Base-by-base conservation (phyloP, 2,329 filamentous ascomycete species). In the Leptographium flavum region DNA sequence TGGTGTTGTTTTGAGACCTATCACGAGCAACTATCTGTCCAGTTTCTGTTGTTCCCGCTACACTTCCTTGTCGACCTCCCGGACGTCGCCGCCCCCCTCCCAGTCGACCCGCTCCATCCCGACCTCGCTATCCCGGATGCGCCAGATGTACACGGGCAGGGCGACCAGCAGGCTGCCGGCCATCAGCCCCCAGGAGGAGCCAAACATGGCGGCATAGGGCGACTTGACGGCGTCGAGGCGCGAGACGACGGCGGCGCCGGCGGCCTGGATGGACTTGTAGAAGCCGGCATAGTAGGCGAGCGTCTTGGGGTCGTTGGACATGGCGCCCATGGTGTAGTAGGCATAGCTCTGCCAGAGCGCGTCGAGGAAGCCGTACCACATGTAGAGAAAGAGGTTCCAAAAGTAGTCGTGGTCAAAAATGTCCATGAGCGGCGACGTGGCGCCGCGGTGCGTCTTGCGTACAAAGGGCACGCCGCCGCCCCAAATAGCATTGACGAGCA, bases 301-400 rank as follows among this genome's bases (percentile, higher is more conserved):
- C 23, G 48, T 50, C 28, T 35, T 37, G 21, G 46, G 39, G 40
- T 50, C 42, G 45, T 50, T 52, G 45, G 21, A 47, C 38, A 52
- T 28, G 27, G 46, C 46, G 22, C 44, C 42, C 48, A 52, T 50
- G 33, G 25, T 45, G 19, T 46, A 51, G 44, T 50, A 50, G 21
- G 44, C 73, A n/a, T 68, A 64, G 55, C 85, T 46, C 46, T 51
- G 50, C 43, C 41, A 51, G 1, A 42, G 23, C 8, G 48, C 47
- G 28, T 51, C 50, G 17, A 45, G 27, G 27, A 51, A 40, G 19
- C 49, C 49, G 22, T 45, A 49, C 17, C 28, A 47, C 36, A 50
- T 49, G 45, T 47, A 50, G 19, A 50, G 42, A 11, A 48, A 31
- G 8, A 47, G 21, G 13, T 42, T 30, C 38, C 45, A 43, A 37